These are phyloP conservation scores for Thozetella sp. DNA, from an alignment of 495 filamentous ascomycete species.

Conservation along the genomic window DNA sequence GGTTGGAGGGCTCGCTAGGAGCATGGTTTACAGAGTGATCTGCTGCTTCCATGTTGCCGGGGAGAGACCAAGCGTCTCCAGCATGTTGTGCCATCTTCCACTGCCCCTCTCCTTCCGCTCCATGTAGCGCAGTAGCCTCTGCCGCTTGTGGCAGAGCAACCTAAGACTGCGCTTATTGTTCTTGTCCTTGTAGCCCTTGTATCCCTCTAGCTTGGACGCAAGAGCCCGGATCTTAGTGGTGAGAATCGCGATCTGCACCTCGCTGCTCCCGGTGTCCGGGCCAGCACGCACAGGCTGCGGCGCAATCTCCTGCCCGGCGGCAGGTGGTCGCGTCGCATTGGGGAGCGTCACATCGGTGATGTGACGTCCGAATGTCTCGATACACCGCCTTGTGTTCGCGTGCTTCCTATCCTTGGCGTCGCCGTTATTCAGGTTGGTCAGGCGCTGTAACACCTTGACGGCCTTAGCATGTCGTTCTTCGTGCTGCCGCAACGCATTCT, in stretches of 20 bases:
- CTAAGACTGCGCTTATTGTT: constrained; percentile 90
- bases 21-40: constrained; percentile 65
- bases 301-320: constrained; percentile 32
- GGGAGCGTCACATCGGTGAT: constrained; percentile 71
- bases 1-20: neutral
- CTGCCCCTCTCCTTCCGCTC: constrained; percentile 88
- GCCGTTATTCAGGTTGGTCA: constrained; percentile 73
- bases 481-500: constrained; percentile 31
- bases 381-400: constrained; percentile 78
- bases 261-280: constrained; percentile 87
- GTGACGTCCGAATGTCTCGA: constrained; percentile 89
- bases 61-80: constrained; percentile 80
- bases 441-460: constrained; percentile 69
- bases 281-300: constrained; percentile 72
- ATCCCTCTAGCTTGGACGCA: constrained; percentile 58
- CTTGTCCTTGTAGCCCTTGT: constrained; percentile 71
- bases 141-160: constrained; percentile 82
- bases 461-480: constrained; percentile 53
- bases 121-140: constrained; percentile 85
- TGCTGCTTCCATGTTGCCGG: constrained; percentile 86
- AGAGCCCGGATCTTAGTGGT: constrained; percentile 91
- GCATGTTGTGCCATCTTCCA: constrained; percentile 80
- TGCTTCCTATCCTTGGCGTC: constrained; percentile 74
- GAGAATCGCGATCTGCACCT: constrained; percentile 97
- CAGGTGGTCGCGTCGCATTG: constrained; percentile 47